Percentiles rank a stretch among this genome's conserved stretches.
These are phyloP conservation scores for Starmerella roubikii DNA, from an alignment of 805 yeast genomes.

Conservation along the genomic window DNA sequence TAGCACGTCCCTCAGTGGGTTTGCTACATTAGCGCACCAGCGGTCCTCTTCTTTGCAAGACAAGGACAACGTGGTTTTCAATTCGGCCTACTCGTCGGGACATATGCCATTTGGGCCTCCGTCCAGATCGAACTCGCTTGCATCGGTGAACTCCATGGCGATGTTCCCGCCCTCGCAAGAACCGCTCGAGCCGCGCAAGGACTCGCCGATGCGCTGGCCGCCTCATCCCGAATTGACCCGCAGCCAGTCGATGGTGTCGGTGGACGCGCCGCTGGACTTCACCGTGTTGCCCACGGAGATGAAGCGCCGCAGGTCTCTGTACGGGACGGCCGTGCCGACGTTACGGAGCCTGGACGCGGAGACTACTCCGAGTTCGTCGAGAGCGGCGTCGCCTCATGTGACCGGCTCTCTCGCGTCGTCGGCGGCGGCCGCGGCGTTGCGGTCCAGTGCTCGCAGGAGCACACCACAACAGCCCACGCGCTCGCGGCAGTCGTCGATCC, in stretches of 20 bases:
- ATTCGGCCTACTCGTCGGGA: neutral
- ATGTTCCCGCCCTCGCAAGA: neutral
- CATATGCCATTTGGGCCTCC: neutral
- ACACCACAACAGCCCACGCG: constrained; percentile 14
- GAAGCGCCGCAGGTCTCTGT: constrained; percentile 15
- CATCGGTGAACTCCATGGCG: constrained; percentile 7
- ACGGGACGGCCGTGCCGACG: constrained; percentile 5
- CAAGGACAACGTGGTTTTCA: neutral
- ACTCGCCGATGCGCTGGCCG: constrained; percentile 6
- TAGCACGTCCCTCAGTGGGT: neutral
- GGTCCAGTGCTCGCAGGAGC: constrained; percentile 11
- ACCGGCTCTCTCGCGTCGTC: constrained; percentile 13
- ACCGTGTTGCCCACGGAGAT: constrained; percentile 2
- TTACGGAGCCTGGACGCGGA: neutral
- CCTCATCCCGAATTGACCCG: constrained; percentile 1
- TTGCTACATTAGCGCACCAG: constrained; percentile 2
- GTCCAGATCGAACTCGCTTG: neutral
- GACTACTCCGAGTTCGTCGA: neutral
- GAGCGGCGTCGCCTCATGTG: neutral
- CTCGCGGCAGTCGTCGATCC: constrained; percentile 15
- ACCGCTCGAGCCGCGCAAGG: constrained; percentile 2
- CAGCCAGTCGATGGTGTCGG: constrained; percentile 5
- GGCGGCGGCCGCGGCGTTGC: constrained; percentile 16
- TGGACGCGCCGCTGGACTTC: neutral
- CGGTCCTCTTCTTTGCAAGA: neutral